Base-by-base conservation (phyloP, 75 land plant genomes). In the Sequoiadendron giganteum region DNA sequence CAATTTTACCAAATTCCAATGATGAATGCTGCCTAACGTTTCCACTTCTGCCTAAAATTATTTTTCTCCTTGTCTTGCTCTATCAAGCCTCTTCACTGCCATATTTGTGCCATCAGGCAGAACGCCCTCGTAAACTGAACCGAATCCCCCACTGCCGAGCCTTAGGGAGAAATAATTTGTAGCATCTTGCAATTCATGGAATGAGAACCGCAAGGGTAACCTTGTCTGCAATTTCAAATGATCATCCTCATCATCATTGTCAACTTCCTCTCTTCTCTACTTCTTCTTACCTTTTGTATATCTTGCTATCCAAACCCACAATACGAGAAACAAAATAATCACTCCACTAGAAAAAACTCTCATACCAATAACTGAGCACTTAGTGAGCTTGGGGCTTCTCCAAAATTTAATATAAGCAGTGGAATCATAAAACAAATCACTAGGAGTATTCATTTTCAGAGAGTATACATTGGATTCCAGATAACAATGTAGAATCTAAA, bases 361-460 rank as follows among this genome's bases (percentile, higher is more conserved):
- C 1, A 65, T 65, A 65, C 5, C n/a, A 5, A 65, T 65, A 65
- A 65, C 70, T 6, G n/a, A 28, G 70, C 1, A 1, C 70, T 65
- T 65, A 7, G 7, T 1, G 0, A 0, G 1, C 8, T 65, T 65
- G 8, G 70, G 9, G 25, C 47, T n/a, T 6, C 19, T 38, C 81
- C 88, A 87, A 5, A 91, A 76, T 86, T 88, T 91, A 30, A 91
- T 10, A 73, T 58, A 89, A 11, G 86, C 89, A 9, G 89, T 72
- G 14, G 92, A 91, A 47, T 79, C 86, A 40, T 52, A 82, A 45
- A 56, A 47, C 1, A 19, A 36, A 3, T 32, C 54, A 11, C n/a
- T 16, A 11, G 30, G 25, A 58, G 52, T 45, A 10, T 86, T 90
- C 14, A 42, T 78, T 19, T 34, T 88, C 16, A 92, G 13, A 28